Conservation (phyloP, 768 basidiomycete species). For the Trametes meyenii region DNA sequence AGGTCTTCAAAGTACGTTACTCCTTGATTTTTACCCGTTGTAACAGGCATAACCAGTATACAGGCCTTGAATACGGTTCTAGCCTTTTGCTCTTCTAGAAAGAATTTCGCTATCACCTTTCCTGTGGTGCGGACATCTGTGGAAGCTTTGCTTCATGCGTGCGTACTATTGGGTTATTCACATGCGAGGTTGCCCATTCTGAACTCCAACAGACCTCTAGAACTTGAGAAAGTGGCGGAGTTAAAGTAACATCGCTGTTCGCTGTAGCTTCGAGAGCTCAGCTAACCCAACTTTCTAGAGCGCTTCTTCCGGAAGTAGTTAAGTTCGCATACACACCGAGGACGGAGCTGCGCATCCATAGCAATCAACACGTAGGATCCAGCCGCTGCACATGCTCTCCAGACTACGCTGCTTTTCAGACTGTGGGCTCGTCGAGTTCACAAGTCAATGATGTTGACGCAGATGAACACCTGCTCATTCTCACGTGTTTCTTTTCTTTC, state of each 20-base stretch:
- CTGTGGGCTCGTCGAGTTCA: constrained; percentile 28
- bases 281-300: constrained; percentile 43
- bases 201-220: constrained; percentile 59
- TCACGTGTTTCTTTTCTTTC: no score
- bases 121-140: constrained; percentile 75
- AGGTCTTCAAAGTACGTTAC: constrained; percentile 48
- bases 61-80: constrained; percentile 89
- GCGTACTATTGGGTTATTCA: constrained; percentile 21
- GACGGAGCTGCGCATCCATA: constrained; percentile 60
- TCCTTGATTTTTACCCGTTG: neutral
- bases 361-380: constrained; percentile 32
- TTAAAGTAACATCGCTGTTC: constrained; percentile 60
- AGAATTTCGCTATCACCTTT: constrained; percentile 81
- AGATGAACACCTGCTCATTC: constrained; percentile 52
- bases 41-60: neutral
- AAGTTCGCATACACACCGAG: constrained; percentile 80
- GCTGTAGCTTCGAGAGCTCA: neutral
- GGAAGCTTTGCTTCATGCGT: constrained; percentile 79
- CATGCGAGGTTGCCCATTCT: neutral
- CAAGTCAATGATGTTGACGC: constrained; percentile 35
- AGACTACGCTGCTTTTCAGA: constrained; percentile 39
- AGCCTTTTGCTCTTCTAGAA: constrained; percentile 82
- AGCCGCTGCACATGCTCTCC: constrained; percentile 41
- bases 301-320: constrained; percentile 79
- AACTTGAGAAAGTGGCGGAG: constrained; percentile 77